Conservation (phyloP, 1,284 basidiomycete genomes). For the Malassezia cuniculi region DNA sequence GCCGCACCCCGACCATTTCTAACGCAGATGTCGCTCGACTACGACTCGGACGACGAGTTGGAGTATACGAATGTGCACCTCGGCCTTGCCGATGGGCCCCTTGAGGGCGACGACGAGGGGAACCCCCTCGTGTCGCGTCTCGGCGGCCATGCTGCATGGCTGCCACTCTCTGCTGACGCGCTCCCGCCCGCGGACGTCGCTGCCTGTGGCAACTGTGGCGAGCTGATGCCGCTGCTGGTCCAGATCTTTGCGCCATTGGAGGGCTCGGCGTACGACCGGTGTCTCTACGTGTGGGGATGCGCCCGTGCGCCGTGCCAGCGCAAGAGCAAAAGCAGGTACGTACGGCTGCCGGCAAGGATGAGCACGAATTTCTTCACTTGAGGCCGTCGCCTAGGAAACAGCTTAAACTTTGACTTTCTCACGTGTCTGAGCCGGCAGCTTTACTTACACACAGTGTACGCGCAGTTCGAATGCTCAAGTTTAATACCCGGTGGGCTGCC, state of each 20-base stretch:
- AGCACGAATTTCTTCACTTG: constrained; percentile 45
- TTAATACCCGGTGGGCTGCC: constrained; percentile 41
- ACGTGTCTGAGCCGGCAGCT: constrained; percentile 5
- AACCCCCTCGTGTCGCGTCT: constrained; percentile 44
- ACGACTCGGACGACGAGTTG: constrained; percentile 27
- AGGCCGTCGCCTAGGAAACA: constrained; percentile 32
- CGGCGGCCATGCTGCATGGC: constrained; percentile 38
- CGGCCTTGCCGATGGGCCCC: constrained; percentile 34
- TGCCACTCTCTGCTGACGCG: constrained; percentile 17
- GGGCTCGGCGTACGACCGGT: constrained; percentile 36
- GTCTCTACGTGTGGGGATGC: constrained; percentile 41
- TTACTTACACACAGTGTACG: constrained; percentile 19
- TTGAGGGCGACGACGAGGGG: constrained; percentile 31
- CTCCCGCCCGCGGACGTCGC: constrained; percentile 19
- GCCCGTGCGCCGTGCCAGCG: constrained; percentile 32
- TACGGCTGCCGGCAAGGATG: constrained; percentile 24
- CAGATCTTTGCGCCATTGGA: constrained; percentile 43
- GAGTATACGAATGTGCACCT: constrained; percentile 30
- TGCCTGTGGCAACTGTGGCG: constrained; percentile 23
- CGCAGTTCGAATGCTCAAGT: constrained; percentile 35
- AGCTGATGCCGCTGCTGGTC: constrained; percentile 40
- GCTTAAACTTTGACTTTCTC: constrained; percentile 35
- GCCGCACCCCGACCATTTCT: background rate
- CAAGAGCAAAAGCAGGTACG: constrained; percentile 28
- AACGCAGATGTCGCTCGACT: constrained; percentile 26